These are phyloP conservation scores for Colletotrichum paranaense DNA, from an alignment of 2,329 filamentous ascomycete genomes.

Conservation along the genomic window DNA sequence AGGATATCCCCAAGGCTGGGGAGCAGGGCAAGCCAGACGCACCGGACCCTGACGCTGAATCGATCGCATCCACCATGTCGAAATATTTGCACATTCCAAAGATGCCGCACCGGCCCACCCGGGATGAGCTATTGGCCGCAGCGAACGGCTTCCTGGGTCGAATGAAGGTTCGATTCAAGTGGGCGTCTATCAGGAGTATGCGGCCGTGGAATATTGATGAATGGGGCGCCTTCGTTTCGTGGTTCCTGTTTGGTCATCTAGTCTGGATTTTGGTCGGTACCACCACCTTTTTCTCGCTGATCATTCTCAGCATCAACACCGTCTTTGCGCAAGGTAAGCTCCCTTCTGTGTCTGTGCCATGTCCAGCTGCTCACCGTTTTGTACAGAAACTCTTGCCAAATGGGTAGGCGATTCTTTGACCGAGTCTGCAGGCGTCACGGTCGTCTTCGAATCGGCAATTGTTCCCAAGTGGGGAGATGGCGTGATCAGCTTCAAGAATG, in stretches of 20 bases:
- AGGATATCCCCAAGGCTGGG: slow-evolving; percentile 22
- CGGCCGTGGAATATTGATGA: slow-evolving; percentile 96
- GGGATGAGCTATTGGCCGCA: slow-evolving; percentile 91
- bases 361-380: slow-evolving; percentile 34
- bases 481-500: slow-evolving; percentile 96
- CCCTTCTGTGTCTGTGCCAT: not conserved
- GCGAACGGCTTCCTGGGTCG: slow-evolving; percentile 94
- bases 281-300: slow-evolving; percentile 93
- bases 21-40: slow-evolving; percentile 37
- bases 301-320: slow-evolving; percentile 93
- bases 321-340: slow-evolving; percentile 88
- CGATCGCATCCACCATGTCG: slow-evolving; percentile 63
- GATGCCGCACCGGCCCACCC: slow-evolving; percentile 88
- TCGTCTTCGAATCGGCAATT: slow-evolving; percentile 97
- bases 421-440: slow-evolving; percentile 89
- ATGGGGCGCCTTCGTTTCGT: slow-evolving; percentile 93
- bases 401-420: slow-evolving; percentile 97
- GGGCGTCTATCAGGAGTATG: slow-evolving; percentile 94
- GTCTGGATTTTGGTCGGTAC: slow-evolving; percentile 97
- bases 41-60: slow-evolving; percentile 48
- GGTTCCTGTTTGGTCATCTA: slow-evolving; percentile 93
- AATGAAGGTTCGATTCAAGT: slow-evolving; percentile 93
- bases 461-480: slow-evolving; percentile 96
- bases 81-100: slow-evolving; percentile 73
- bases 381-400: slow-evolving; percentile 84